phyloP scores from a whole-genome alignment of 2,329 filamentous ascomycete species.

The Dryadomyces quercivorus region DNA sequence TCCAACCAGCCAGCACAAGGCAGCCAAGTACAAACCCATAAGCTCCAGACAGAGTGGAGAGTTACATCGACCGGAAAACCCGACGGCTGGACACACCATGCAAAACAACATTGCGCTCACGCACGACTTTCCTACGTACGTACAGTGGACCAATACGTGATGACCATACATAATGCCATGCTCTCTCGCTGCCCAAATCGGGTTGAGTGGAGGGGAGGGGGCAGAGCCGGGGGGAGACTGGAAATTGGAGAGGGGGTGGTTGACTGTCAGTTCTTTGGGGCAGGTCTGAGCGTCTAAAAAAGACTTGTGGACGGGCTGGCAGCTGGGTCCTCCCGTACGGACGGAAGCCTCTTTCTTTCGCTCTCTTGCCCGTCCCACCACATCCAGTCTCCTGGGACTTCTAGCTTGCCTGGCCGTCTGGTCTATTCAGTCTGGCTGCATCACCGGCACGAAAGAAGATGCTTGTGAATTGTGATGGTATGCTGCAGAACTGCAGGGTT shows the following conservation, averaged over 20 bases:
- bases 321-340: neutral
- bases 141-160: neutral
- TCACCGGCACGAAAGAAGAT: too few relatives aligned
- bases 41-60: neutral
- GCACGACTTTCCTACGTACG: neutral
- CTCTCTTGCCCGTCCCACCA: neutral
- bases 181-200: neutral
- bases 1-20: neutral
- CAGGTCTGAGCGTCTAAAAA: neutral
- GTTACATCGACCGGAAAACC: neutral
- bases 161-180: neutral
- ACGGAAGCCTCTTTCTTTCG: neutral
- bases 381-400: neutral
- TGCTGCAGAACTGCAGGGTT: too few relatives aligned
- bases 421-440: neutral
- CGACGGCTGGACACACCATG: neutral
- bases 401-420: neutral
- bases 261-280: neutral
- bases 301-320: neutral
- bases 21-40: neutral
- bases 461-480: too few relatives aligned
- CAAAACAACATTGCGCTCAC: constrained; percentile 1
- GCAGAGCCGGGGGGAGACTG: neutral
- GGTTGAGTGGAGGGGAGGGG: neutral
- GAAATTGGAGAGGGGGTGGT: neutral